These are phyloP conservation scores for Opeltia flavorubescens DNA, from an alignment of 495 filamentous ascomycete genomes.

Conservation along the genomic window DNA sequence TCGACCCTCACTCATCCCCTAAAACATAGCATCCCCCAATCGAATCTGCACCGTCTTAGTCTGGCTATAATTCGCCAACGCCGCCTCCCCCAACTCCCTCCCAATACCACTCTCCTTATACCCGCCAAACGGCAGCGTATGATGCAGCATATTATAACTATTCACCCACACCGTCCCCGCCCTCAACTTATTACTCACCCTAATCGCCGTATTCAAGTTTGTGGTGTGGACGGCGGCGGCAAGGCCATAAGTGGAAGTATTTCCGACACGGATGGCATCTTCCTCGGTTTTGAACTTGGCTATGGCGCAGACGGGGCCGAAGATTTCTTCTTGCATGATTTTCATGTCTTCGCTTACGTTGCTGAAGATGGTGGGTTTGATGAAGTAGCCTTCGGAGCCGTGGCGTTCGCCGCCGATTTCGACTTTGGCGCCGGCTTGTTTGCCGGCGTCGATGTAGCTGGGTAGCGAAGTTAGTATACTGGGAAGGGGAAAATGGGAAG, in stretches of 20 bases:
- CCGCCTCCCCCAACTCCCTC: slow-evolving; percentile 87
- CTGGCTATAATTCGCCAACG: slow-evolving; percentile 86
- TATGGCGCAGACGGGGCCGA: slow-evolving; percentile 86
- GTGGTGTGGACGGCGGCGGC: slow-evolving; percentile 88
- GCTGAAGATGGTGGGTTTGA: slow-evolving; percentile 93
- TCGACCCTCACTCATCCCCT: neutral
- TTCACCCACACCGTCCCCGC: slow-evolving; percentile 97
- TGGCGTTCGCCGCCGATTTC: slow-evolving; percentile 77
- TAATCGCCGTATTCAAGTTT: slow-evolving; percentile 84
- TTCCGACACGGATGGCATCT: slow-evolving; percentile 68
- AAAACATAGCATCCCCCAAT: slow-evolving; percentile 48
- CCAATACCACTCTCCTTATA: slow-evolving; percentile 91
- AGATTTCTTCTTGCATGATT: slow-evolving; percentile 98
- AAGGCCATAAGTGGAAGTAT: slow-evolving; percentile 68
- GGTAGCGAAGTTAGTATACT: neutral
- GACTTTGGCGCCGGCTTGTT: slow-evolving; percentile 73
- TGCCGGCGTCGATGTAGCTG: slow-evolving; percentile 80
- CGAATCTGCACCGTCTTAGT: slow-evolving; percentile 53
- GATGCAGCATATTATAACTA: slow-evolving; percentile 75
- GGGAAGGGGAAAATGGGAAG: neutral
- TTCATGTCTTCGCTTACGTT: slow-evolving; percentile 85
- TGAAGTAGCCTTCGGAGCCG: slow-evolving; percentile 89
- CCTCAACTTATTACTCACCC: slow-evolving; percentile 64
- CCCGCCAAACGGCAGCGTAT: slow-evolving; percentile 77
- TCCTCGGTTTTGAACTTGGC: slow-evolving; percentile 87